Conservation (phyloP, 352 stramenopile species). For the Thalassiosira hispida region DNA sequence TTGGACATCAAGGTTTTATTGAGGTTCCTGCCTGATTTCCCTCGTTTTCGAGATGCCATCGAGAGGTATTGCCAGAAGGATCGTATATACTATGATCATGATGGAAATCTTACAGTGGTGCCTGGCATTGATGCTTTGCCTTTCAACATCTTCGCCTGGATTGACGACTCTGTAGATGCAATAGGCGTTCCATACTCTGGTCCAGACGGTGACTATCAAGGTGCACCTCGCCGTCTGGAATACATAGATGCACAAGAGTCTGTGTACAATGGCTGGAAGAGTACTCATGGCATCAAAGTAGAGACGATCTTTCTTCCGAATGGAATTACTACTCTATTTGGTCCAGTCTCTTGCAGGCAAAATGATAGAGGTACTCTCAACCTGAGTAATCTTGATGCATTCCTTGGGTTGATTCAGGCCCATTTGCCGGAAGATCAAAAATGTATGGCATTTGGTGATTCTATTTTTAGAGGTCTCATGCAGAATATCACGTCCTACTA, state of each 20-base stretch:
- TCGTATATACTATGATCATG: background rate
- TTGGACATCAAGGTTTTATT: slow-evolving; percentile 21
- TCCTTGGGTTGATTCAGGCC: background rate
- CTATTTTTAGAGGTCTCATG: background rate
- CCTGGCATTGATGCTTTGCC: background rate
- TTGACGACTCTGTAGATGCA: slow-evolving; percentile 2
- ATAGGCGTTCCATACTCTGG: background rate
- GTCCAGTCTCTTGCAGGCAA: background rate
- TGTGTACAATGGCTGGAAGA: slow-evolving; percentile 9
- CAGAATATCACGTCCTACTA: slow-evolving; percentile 13
- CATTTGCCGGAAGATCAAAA: background rate
- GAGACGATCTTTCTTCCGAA: slow-evolving; percentile 2
- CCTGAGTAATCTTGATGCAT: background rate
- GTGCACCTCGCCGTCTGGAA: background rate
- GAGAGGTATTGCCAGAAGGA: background rate
- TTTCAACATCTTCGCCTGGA: slow-evolving; percentile 7
- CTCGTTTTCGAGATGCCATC: slow-evolving; percentile 15
- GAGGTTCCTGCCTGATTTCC: slow-evolving; percentile 10
- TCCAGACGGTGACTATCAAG: slow-evolving; percentile 3
- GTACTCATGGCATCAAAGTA: background rate
- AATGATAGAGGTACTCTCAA: background rate
- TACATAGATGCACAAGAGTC: background rate
- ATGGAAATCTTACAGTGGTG: slow-evolving; percentile 1
- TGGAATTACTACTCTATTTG: background rate
- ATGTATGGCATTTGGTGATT: slow-evolving; percentile 7